phyloP scores from a whole-genome alignment of 805 yeast genomes.

The Sugiyamaella boreocaroliniensis region DNA sequence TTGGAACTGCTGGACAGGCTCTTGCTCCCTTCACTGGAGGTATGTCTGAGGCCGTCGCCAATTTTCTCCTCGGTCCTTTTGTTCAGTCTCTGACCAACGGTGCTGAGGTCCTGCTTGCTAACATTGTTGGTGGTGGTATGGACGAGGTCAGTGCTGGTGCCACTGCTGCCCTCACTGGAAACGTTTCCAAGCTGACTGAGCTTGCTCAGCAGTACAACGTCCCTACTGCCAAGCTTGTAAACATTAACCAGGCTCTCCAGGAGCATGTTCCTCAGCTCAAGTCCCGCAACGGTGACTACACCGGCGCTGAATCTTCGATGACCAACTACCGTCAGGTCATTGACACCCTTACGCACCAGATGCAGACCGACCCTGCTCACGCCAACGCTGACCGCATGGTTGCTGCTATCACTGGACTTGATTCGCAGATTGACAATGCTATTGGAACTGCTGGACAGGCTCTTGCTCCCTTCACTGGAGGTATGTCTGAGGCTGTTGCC shows the following conservation, averaged over 20 bases:
- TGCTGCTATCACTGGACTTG: slow-evolving; percentile 26
- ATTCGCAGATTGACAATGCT: slow-evolving; percentile 27
- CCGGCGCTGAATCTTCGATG: slow-evolving; percentile 2
- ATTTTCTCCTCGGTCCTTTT: slow-evolving; percentile 22
- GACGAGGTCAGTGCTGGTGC: slow-evolving; percentile 3
- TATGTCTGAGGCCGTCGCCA: slow-evolving; percentile 21
- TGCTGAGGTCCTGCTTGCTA: slow-evolving; percentile 26
- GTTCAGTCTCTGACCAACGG: slow-evolving; percentile 28
- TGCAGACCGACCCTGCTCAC: not conserved
- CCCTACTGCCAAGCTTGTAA: slow-evolving; percentile 7
- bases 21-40: slow-evolving; percentile 22
- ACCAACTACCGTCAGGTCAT: slow-evolving; percentile 3
- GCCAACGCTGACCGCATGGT: slow-evolving; percentile 11
- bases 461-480: slow-evolving; percentile 20
- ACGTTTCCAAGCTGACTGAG: slow-evolving; percentile 4
- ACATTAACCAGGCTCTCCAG: not conserved
- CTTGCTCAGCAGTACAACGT: slow-evolving; percentile 8
- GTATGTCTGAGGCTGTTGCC: slow-evolving; percentile 23
- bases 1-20: slow-evolving; percentile 17
- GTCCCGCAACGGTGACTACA: not conserved
- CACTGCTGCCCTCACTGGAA: not conserved
- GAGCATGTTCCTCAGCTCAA: not conserved
- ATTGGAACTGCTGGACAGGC: slow-evolving; percentile 18
- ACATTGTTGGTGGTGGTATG: slow-evolving; percentile 17
- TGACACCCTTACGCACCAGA: not conserved